phyloP scores from a whole-genome alignment of 2,329 filamentous ascomycete genomes.

The Tolypocladium tropicale region DNA sequence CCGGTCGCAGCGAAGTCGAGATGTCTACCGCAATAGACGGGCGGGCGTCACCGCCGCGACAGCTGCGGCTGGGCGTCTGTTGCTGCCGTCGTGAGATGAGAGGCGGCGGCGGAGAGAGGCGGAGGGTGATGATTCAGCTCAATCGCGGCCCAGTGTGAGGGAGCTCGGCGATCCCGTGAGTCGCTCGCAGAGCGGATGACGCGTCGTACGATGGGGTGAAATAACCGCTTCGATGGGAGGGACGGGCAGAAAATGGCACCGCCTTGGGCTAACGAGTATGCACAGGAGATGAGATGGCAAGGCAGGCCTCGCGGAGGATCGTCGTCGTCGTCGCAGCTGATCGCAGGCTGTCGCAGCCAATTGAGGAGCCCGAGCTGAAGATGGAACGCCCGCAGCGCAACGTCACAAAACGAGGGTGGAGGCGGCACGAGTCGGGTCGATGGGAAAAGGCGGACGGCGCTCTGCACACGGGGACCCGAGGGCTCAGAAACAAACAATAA shows the following conservation, averaged over 20 bases:
- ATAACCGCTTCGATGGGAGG: not conserved
- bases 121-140: not conserved
- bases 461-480: not conserved
- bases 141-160: not conserved
- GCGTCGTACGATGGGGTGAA: not conserved
- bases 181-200: not conserved
- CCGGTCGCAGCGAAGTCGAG: not conserved
- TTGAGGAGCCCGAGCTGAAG: not conserved
- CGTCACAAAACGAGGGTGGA: not conserved
- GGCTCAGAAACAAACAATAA: not conserved
- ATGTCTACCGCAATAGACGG: not conserved
- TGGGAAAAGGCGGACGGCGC: not conserved
- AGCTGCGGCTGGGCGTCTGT: conserved; percentile 2
- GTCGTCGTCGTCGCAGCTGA: not conserved
- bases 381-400: not conserved
- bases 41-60: conserved; percentile 6
- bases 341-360: not conserved
- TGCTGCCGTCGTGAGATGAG: conserved; percentile 3
- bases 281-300: not conserved
- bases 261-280: not conserved
- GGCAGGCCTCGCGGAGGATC: not conserved
- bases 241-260: not conserved
- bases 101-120: not conserved
- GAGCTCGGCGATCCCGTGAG: not conserved
- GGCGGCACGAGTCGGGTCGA: not conserved